phyloP scores from a whole-genome alignment of 345 rosid species.

The Viola odorata region DNA sequence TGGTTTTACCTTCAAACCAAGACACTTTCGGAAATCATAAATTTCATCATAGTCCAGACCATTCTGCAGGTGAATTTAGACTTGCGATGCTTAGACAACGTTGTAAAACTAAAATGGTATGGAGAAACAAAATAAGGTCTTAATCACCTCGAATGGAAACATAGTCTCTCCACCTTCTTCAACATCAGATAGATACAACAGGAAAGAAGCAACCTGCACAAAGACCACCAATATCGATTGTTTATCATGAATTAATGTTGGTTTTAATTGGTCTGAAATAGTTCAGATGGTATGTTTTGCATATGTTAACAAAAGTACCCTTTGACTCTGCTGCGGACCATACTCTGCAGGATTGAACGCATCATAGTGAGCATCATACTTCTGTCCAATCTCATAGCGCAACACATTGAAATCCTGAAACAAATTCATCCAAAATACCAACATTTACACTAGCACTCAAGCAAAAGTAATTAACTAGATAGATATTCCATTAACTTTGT shows the following conservation, averaged over 20 bases:
- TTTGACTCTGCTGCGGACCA: constrained; percentile 56
- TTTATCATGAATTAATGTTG: not conserved
- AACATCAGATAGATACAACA: constrained; percentile 57
- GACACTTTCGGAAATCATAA: constrained; percentile 43
- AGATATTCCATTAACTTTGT: too few species aligned
- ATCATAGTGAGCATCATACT: constrained; percentile 86
- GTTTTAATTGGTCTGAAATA: not conserved
- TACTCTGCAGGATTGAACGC: constrained; percentile 74
- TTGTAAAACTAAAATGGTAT: too few species aligned
- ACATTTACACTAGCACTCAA: too few species aligned
- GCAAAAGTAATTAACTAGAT: too few species aligned
- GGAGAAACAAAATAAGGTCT: constrained; percentile 2
- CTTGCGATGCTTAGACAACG: too few species aligned
- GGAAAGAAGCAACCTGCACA: constrained; percentile 52
- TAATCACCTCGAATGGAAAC: constrained; percentile 60
- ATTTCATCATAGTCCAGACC: constrained; percentile 34
- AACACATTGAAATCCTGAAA: constrained; percentile 85
- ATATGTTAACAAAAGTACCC: constrained; percentile 34
- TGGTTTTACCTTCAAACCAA: constrained; percentile 59
- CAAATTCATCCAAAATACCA: too few species aligned
- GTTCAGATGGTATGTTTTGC: not conserved
- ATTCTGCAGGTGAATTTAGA: constrained; percentile 34
- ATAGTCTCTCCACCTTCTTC: constrained; percentile 72
- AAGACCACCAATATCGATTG: not conserved
- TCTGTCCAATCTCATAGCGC: constrained; percentile 82